phyloP scores from a whole-genome alignment of 2,329 filamentous ascomycete genomes.

The Zymoseptoria crescenta region DNA sequence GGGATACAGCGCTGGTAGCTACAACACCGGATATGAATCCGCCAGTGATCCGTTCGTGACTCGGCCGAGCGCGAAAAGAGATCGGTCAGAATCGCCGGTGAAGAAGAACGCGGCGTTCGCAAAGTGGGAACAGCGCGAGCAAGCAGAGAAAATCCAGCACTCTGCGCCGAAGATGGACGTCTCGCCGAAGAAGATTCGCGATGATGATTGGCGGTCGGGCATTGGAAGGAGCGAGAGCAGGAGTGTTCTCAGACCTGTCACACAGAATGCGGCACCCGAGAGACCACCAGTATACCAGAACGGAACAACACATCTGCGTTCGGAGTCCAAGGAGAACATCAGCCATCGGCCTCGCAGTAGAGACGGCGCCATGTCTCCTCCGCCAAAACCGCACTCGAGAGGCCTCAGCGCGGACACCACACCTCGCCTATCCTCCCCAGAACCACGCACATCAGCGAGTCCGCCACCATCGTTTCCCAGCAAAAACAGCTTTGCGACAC shows the following conservation, averaged over 20 bases:
- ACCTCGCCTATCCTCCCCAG: constrained; percentile 17
- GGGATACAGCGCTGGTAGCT: constrained; percentile 18
- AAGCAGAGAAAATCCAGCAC: constrained; percentile 17
- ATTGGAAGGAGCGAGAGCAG: constrained; percentile 26
- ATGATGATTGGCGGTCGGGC: constrained; percentile 26
- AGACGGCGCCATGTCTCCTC: constrained; percentile 13
- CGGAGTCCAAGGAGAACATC: constrained; percentile 25
- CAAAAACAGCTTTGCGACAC: constrained; percentile 27
- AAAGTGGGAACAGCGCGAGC: constrained; percentile 24
- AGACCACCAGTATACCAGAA: constrained; percentile 5
- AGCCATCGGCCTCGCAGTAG: constrained; percentile 12
- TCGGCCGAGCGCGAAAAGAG: constrained; percentile 23
- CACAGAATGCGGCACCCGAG: constrained; percentile 23
- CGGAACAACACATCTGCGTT: constrained; percentile 12
- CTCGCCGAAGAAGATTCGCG: constrained; percentile 24
- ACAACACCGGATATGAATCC: constrained; percentile 20
- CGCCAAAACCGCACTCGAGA: constrained; percentile 19
- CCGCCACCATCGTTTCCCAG: constrained; percentile 22
- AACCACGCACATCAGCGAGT: constrained; percentile 12
- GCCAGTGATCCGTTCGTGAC: constrained; percentile 26
- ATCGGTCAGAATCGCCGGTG: constrained; percentile 30
- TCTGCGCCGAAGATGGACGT: constrained; percentile 19
- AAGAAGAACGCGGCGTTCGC: constrained; percentile 31
- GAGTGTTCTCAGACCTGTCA: constrained; percentile 23
- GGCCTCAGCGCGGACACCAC: constrained; percentile 20